Conservation (phyloP, 1,139 yeast species). For the Magnusiomyces fungicola region DNA sequence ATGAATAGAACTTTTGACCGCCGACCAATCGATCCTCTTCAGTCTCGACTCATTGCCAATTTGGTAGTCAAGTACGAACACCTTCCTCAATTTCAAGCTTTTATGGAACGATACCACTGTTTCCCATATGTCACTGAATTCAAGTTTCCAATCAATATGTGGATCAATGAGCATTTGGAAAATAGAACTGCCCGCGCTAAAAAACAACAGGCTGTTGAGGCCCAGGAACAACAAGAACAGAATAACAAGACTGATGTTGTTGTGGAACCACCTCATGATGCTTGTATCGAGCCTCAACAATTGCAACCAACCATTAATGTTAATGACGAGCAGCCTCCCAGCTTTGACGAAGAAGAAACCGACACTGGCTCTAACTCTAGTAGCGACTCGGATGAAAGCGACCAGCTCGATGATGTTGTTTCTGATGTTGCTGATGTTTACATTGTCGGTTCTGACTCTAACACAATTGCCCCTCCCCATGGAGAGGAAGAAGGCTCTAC, state of each 20-base stretch:
- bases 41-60: constrained; percentile 12
- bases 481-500: neutral
- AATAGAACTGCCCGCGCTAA: neutral
- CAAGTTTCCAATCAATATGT: constrained; percentile 14
- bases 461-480: no score
- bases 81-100: constrained; percentile 13
- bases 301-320: neutral
- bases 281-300: neutral
- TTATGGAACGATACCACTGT: constrained; percentile 15
- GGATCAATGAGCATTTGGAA: constrained; percentile 14
- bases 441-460: no score
- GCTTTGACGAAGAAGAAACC: neutral
- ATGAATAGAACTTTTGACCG: neutral
- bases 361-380: neutral
- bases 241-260: no score
- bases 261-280: no score
- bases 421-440: neutral
- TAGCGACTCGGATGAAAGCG: neutral
- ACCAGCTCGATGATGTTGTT: neutral
- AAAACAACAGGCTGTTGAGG: neutral
- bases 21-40: constrained; percentile 5
- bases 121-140: constrained; percentile 15
- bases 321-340: neutral
- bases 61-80: constrained; percentile 13
- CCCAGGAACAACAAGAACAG: neutral